Evolutionary conservation across 768 basidiomycete genomes (phyloP).

Genomic region (Suillus placidus): DNA sequence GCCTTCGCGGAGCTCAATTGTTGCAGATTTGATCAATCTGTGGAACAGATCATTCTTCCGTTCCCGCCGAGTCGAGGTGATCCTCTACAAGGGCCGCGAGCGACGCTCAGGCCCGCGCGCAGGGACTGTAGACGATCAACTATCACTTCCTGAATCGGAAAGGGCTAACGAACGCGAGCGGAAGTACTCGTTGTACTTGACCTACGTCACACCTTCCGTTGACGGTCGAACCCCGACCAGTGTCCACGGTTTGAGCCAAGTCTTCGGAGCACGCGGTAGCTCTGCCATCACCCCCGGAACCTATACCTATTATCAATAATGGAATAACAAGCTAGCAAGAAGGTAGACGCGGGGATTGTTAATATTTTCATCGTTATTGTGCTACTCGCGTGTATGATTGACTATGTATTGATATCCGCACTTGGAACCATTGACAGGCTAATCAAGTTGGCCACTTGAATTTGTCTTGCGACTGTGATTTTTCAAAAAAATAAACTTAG

Average conservation of each 20-base stretch:
- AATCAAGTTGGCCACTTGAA: not conserved
- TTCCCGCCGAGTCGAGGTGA: slow-evolving; percentile 72
- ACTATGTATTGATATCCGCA: not conserved
- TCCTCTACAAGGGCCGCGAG: slow-evolving; percentile 77
- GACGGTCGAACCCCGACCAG: not conserved
- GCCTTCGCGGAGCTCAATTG: slow-evolving; percentile 59
- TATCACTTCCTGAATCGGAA: slow-evolving; percentile 53
- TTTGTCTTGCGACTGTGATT: not conserved
- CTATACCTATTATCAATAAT: not conserved
- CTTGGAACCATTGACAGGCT: not conserved
- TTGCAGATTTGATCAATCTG: slow-evolving; percentile 69
- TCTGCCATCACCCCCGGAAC: not conserved
- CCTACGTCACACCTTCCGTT: slow-evolving; percentile 43
- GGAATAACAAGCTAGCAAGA: slow-evolving; percentile 7
- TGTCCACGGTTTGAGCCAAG: no score
- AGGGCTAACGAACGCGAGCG: slow-evolving; percentile 62
- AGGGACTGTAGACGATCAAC: slow-evolving; percentile 56
- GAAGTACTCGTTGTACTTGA: slow-evolving; percentile 64
- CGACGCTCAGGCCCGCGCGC: slow-evolving; percentile 65
- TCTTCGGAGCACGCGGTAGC: not conserved
- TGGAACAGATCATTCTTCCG: slow-evolving; percentile 83
- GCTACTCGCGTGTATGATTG: not conserved
- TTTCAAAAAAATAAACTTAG: no score
- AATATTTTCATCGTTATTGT: not conserved
- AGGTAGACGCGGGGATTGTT: not conserved